These are phyloP conservation scores for Zangia roseola DNA, from an alignment of 768 basidiomycete genomes.

Conservation along the genomic window DNA sequence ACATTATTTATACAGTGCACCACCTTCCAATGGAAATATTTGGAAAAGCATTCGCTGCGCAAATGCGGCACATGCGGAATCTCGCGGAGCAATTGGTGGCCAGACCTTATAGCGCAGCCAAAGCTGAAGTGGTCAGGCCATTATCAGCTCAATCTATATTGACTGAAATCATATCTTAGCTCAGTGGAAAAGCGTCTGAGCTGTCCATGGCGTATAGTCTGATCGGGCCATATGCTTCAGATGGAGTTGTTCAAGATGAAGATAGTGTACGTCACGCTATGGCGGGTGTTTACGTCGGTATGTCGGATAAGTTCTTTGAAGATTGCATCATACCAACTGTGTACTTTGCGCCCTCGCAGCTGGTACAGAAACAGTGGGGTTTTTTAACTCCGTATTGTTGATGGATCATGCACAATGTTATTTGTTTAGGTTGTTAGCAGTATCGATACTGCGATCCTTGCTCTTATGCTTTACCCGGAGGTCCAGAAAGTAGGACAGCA, in stretches of 20 bases:
- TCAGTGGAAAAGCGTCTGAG: neutral
- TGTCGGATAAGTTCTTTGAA: neutral
- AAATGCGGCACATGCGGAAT: conserved; percentile 6
- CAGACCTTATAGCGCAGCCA: conserved; percentile 1
- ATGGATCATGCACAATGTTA: neutral
- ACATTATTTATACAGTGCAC: neutral
- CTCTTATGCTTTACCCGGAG: conserved; percentile 4
- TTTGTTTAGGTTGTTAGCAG: neutral
- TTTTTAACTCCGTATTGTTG: neutral
- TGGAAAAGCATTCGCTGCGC: neutral
- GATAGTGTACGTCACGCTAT: conserved; percentile 5
- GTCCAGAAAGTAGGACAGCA: conserved; percentile 1
- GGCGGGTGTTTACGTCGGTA: conserved; percentile 3
- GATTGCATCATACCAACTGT: neutral
- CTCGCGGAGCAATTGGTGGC: neutral
- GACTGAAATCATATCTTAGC: neutral
- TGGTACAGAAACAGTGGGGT: conserved; percentile 6
- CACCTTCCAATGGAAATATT: conserved; percentile 5
- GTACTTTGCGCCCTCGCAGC: neutral
- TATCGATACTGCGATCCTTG: conserved; percentile 1
- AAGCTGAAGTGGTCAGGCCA: neutral
- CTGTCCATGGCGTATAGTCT: conserved; percentile 4
- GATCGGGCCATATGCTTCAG: neutral
- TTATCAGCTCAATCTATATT: too few relatives aligned
- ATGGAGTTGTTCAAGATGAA: conserved; percentile 1